Conservation (phyloP, 768 basidiomycete genomes). For the Daedaleopsis sinensis region DNA sequence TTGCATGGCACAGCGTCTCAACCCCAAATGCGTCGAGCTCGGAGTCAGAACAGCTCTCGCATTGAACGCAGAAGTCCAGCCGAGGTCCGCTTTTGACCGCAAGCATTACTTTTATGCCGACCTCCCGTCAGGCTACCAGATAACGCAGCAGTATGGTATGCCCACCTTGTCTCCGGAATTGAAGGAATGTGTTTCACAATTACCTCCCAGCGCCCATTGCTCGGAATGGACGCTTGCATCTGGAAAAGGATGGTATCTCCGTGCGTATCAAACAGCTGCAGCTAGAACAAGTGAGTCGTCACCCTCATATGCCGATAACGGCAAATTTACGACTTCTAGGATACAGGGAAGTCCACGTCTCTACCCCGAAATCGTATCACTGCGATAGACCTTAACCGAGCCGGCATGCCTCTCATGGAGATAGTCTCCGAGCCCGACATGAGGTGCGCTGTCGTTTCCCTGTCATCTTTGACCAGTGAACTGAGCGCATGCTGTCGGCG, state of each 20-base stretch:
- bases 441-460: conserved; percentile 41
- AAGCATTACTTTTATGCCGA: conserved; percentile 99
- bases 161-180: not conserved
- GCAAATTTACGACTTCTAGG: conserved; percentile 48
- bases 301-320: not conserved
- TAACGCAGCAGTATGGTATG: conserved; percentile 91
- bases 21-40: conserved; percentile 73
- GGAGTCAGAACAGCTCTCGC: conserved; percentile 84
- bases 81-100: conserved; percentile 84
- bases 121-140: conserved; percentile 93
- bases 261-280: conserved; percentile 96
- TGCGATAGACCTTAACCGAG: conserved; percentile 86
- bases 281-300: conserved; percentile 80
- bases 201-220: conserved; percentile 77
- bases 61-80: conserved; percentile 64
- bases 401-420: conserved; percentile 90
- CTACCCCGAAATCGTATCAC: conserved; percentile 53
- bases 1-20: conserved; percentile 48
- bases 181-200: not conserved
- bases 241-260: conserved; percentile 41
- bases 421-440: conserved; percentile 96
- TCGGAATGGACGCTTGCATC: conserved; percentile 57
- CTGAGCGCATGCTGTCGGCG: not conserved
- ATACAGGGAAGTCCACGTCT: conserved; percentile 86
- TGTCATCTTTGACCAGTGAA: not conserved